phyloP scores from a whole-genome alignment of 2,329 filamentous ascomycete species.

The Fusarium agapanthi region DNA sequence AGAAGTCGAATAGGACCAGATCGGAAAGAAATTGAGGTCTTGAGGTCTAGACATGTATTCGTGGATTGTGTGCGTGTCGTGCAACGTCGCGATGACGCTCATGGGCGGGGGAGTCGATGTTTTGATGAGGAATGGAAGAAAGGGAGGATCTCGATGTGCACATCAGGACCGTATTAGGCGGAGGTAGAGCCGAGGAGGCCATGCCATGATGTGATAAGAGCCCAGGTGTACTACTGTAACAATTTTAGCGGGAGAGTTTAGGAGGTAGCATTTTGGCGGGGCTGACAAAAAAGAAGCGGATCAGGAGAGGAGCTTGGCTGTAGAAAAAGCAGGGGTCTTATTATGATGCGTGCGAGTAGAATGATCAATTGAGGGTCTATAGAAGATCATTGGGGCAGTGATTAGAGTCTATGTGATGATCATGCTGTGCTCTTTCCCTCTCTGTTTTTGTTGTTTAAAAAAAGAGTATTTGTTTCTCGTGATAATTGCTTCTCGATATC shows the following conservation, averaged over 20 bases:
- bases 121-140: constrained; percentile 11
- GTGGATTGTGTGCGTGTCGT: constrained; percentile 6
- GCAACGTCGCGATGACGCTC: constrained; percentile 35
- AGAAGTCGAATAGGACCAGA: constrained; percentile 9
- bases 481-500: not conserved
- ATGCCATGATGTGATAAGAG: constrained; percentile 27
- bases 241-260: constrained; percentile 19
- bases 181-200: constrained; percentile 15
- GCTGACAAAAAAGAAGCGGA: constrained; percentile 38
- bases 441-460: not conserved
- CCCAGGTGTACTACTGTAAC: constrained; percentile 8
- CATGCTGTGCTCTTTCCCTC: not conserved
- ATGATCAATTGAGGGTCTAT: constrained; percentile 12
- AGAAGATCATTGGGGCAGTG: not conserved
- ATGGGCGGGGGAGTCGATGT: constrained; percentile 6
- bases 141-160: constrained; percentile 33
- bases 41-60: constrained; percentile 26
- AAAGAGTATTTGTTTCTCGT: not conserved
- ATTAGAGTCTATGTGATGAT: not conserved
- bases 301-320: constrained; percentile 1
- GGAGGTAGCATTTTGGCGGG: constrained; percentile 29
- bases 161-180: constrained; percentile 20
- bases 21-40: constrained; percentile 1
- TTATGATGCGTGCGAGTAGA: not conserved
- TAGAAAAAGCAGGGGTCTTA: constrained; percentile 9